Conservation (phyloP, 2,329 filamentous ascomycete genomes). For the Verticillium tricorpus region DNA sequence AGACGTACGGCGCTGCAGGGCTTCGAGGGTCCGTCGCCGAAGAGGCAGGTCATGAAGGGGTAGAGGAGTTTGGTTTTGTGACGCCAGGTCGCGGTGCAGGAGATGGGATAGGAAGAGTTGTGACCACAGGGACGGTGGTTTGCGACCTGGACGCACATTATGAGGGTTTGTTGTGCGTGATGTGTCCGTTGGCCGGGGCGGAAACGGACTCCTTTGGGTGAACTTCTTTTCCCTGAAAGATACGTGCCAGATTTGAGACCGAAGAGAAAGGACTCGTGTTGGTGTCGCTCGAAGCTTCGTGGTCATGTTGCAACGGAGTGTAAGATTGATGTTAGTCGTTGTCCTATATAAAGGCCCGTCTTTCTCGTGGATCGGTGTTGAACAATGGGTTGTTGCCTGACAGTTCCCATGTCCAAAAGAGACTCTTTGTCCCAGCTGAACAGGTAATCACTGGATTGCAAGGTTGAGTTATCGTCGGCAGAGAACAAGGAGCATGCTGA, state of each 20-base stretch:
- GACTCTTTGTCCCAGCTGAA: neutral
- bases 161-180: neutral
- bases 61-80: conserved; percentile 3
- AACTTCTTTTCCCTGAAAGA: neutral
- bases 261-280: neutral
- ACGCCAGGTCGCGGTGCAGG: conserved; percentile 4
- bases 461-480: neutral
- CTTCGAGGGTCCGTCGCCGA: conserved; percentile 4
- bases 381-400: neutral
- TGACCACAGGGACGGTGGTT: conserved; percentile 6
- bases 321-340: neutral
- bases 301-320: neutral
- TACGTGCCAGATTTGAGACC: neutral
- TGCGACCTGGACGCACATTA: conserved; percentile 9
- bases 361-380: neutral
- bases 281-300: neutral
- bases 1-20: conserved; percentile 4
- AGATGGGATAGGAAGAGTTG: conserved; percentile 1
- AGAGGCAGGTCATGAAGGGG: conserved; percentile 3
- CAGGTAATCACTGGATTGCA: neutral
- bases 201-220: neutral
- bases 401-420: neutral
- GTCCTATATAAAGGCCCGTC: neutral
- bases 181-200: neutral
- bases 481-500: neutral